Percentiles rank a stretch among this genome's conserved stretches.
Evolutionary conservation across 768 basidiomycete genomes (phyloP).

Genomic region (Infundibulicybe gibba): DNA sequence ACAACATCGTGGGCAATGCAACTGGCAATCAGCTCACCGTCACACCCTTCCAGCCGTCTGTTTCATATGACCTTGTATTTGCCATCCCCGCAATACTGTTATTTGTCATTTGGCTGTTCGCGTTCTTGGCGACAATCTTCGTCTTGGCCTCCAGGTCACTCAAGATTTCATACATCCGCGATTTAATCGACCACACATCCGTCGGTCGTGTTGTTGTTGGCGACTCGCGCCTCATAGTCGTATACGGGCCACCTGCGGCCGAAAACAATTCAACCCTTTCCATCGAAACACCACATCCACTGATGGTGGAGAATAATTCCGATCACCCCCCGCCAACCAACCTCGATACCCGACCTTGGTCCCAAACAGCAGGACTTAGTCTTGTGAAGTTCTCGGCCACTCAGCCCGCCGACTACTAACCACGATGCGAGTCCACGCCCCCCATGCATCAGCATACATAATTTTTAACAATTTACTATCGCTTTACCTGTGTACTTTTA

Average conservation of each 20-base stretch:
- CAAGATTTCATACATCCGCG: slow-evolving; percentile 6
- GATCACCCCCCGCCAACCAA: too few species aligned
- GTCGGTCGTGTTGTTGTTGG: slow-evolving; percentile 10
- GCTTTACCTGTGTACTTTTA: too few species aligned
- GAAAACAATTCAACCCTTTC: too few species aligned
- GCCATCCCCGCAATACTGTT: slow-evolving; percentile 11
- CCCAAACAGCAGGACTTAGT: too few species aligned
- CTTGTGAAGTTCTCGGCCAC: too few species aligned
- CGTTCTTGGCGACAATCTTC: slow-evolving; percentile 3
- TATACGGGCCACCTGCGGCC: background rate
- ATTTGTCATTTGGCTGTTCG: slow-evolving; percentile 8
- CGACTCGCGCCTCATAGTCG: slow-evolving; percentile 2
- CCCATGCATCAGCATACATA: too few species aligned
- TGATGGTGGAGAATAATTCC: too few species aligned
- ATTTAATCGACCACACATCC: slow-evolving; percentile 15
- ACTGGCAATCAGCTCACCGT: slow-evolving; percentile 4
- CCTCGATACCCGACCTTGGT: too few species aligned
- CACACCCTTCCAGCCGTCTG: slow-evolving; percentile 2
- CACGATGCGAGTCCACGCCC: too few species aligned
- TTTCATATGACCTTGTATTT: slow-evolving; percentile 9
- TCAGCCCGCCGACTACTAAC: too few species aligned
- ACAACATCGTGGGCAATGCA: slow-evolving; percentile 11
- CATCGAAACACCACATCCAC: too few species aligned
- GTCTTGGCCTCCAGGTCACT: slow-evolving; percentile 8
- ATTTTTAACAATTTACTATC: too few species aligned